These are phyloP conservation scores for Primulina huaijiensis DNA, from an alignment of 257 asterid species.

Conservation along the genomic window DNA sequence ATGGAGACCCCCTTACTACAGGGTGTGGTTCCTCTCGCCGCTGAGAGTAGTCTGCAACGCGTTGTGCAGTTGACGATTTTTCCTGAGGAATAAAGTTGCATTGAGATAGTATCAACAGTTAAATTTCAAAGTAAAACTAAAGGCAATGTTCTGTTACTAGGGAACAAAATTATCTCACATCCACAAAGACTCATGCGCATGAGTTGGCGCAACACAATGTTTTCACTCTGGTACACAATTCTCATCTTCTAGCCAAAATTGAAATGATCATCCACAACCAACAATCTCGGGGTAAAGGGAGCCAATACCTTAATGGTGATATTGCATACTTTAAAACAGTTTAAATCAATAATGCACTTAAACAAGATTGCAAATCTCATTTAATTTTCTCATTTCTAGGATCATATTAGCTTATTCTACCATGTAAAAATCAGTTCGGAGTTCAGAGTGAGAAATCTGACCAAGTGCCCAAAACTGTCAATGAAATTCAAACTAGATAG, in stretches of 20 bases:
- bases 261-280: not conserved
- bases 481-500: not conserved
- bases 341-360: not conserved
- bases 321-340: not conserved
- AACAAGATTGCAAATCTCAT: not conserved
- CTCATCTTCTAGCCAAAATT: not conserved
- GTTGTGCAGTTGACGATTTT: slow-evolving; percentile 51
- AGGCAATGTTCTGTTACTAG: not conserved
- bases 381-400: not conserved
- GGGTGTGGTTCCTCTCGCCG: slow-evolving; percentile 50
- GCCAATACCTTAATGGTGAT: not conserved
- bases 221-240: too few relatives aligned
- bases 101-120: slow-evolving; percentile 30
- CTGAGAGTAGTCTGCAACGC: slow-evolving; percentile 53
- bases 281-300: not conserved
- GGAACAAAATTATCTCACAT: slow-evolving; percentile 11
- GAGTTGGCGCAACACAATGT: too few relatives aligned
- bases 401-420: slow-evolving; percentile 4
- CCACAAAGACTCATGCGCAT: not conserved
- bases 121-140: slow-evolving; percentile 10
- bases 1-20: slow-evolving; percentile 53
- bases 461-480: not conserved
- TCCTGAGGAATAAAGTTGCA: slow-evolving; percentile 58
- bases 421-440: not conserved
- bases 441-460: not conserved